phyloP scores from a whole-genome alignment of 139 green algal genomes.

The Choricystis sp. region DNA sequence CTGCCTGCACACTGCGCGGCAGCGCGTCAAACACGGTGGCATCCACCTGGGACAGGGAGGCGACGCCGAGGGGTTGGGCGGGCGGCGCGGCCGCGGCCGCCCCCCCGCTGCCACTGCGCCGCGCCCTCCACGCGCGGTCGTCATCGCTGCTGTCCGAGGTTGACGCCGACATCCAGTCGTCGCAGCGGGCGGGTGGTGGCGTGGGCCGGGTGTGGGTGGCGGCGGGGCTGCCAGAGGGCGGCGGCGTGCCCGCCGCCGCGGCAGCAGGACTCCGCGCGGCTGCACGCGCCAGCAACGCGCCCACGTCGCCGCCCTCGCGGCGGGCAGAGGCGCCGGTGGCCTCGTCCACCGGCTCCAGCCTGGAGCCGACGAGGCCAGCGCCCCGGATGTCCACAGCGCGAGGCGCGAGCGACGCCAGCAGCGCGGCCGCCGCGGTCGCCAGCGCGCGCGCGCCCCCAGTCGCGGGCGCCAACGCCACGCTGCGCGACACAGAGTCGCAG shows the following conservation, averaged over 20 bases:
- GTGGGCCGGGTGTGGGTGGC: background rate
- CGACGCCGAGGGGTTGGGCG: background rate
- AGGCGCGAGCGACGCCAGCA: constrained; percentile 39
- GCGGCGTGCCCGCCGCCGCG: too few relatives aligned
- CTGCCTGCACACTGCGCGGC: constrained; percentile 9
- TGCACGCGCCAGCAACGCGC: too few relatives aligned
- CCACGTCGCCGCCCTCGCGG: too few relatives aligned
- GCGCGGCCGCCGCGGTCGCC: constrained; percentile 11
- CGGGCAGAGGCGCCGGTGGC: too few relatives aligned
- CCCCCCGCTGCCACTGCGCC: too few relatives aligned
- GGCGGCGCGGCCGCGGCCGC: background rate
- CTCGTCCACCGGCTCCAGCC: background rate
- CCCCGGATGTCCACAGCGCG: constrained; percentile 47
- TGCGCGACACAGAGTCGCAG: constrained; percentile 68
- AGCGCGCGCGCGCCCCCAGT: constrained; percentile 21
- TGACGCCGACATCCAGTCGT: background rate
- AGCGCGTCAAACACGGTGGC: constrained; percentile 17
- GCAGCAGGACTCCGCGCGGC: too few relatives aligned
- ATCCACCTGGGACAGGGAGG: constrained; percentile 15
- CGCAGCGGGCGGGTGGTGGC: background rate
- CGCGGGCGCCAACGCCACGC: constrained; percentile 16
- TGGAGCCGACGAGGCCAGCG: constrained; percentile 54
- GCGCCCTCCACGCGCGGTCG: too few relatives aligned
- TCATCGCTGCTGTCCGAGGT: background rate
- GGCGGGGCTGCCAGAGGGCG: background rate